Percentiles rank a stretch among this genome's conserved stretches.
phyloP scores from a whole-genome alignment of 495 filamentous ascomycete species.

The Gamarada debralockiae region DNA sequence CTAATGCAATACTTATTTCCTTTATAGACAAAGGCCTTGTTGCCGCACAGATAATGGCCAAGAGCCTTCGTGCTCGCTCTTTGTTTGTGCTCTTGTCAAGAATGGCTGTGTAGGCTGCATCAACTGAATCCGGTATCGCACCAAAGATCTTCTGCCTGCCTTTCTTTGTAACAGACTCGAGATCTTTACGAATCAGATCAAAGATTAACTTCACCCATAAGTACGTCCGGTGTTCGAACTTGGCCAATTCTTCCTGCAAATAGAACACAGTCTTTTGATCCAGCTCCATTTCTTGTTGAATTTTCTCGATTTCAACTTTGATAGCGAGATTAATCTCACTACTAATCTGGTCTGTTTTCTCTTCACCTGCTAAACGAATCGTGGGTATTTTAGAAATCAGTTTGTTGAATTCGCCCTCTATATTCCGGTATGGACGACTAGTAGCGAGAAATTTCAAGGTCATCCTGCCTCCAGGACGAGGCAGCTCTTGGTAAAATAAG shows the following conservation, averaged over 20 bases:
- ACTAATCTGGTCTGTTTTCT: constrained; percentile 33
- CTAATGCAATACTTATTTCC: constrained; percentile 11
- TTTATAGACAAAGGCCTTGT: not conserved
- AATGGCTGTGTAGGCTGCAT: constrained; percentile 23
- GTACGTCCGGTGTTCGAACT: constrained; percentile 31
- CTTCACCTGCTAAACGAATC: constrained; percentile 35
- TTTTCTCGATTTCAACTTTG: constrained; percentile 23
- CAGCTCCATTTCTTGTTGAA: constrained; percentile 15
- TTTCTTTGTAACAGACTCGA: constrained; percentile 16
- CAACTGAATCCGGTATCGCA: constrained; percentile 30
- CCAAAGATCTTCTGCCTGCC: constrained; percentile 21
- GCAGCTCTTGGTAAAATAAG: not conserved
- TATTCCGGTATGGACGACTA: constrained; percentile 41
- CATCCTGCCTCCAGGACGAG: constrained; percentile 9
- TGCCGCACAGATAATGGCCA: constrained; percentile 7
- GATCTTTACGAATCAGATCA: constrained; percentile 22
- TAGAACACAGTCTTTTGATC: constrained; percentile 18
- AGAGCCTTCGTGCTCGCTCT: not conserved
- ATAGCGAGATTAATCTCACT: constrained; percentile 41
- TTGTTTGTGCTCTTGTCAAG: not conserved
- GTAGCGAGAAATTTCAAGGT: constrained; percentile 46
- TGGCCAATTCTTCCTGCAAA: constrained; percentile 25
- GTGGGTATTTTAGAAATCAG: constrained; percentile 19
- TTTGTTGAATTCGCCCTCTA: constrained; percentile 31
- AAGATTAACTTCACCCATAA: constrained; percentile 34